These are phyloP conservation scores for Coniochaeta hoffmannii DNA, from an alignment of 2,329 filamentous ascomycete species.

Conservation along the genomic window DNA sequence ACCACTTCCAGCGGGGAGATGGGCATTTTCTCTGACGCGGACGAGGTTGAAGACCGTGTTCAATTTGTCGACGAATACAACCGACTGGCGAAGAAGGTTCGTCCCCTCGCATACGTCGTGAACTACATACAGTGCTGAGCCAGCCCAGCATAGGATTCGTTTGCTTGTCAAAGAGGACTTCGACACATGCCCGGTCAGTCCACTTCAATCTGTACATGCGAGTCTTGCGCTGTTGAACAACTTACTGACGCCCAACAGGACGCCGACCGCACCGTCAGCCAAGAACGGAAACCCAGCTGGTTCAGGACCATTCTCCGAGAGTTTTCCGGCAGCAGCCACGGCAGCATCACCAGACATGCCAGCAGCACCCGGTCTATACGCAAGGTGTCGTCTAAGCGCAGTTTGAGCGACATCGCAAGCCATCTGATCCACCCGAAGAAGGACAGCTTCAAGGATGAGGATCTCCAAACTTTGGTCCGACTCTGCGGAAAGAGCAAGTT, in stretches of 20 bases:
- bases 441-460: slow-evolving; percentile 39
- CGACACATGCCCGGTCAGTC: not conserved
- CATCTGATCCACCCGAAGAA: slow-evolving; percentile 36
- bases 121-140: not conserved
- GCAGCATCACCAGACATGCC: slow-evolving; percentile 14
- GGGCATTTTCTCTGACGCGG: slow-evolving; percentile 37
- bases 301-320: slow-evolving; percentile 24
- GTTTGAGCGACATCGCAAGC: slow-evolving; percentile 47
- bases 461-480: slow-evolving; percentile 51
- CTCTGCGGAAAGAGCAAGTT: slow-evolving; percentile 56
- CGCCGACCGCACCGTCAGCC: not conserved
- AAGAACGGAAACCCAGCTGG: slow-evolving; percentile 17
- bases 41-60: slow-evolving; percentile 39
- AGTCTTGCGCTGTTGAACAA: not conserved
- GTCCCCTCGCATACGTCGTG: not conserved
- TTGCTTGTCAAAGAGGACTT: not conserved
- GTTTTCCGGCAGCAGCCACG: slow-evolving; percentile 16
- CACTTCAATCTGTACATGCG: not conserved
- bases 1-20: slow-evolving; percentile 46
- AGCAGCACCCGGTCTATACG: slow-evolving; percentile 16
- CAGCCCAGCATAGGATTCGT: not conserved
- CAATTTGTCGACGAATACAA: slow-evolving; percentile 53
- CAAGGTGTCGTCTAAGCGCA: slow-evolving; percentile 37
- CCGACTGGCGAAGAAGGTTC: slow-evolving; percentile 48
- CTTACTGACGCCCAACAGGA: not conserved